Percentiles rank a stretch among this genome's conserved stretches.
Conservation (phyloP, 2,329 filamentous ascomycete genomes). For the Colletotrichum limetticola region DNA sequence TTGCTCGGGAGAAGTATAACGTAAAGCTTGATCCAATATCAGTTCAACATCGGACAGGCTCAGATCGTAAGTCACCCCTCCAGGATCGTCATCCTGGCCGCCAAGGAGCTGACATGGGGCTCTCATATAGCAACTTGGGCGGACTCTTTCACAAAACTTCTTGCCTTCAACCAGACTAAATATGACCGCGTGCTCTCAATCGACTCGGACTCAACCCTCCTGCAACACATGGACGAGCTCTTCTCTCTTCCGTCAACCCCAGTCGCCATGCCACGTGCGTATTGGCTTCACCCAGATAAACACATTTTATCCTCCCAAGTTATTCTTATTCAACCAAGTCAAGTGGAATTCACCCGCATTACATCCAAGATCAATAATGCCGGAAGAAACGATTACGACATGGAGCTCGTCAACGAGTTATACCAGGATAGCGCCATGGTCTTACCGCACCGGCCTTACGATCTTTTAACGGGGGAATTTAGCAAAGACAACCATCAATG, state of each 20-base stretch:
- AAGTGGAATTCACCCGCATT: slow-evolving; percentile 56
- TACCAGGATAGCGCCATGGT: slow-evolving; percentile 69
- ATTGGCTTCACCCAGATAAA: slow-evolving; percentile 69
- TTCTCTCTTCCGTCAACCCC: slow-evolving; percentile 70
- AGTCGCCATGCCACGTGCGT: slow-evolving; percentile 75
- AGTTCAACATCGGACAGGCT: slow-evolving; percentile 48
- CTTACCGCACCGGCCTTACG: slow-evolving; percentile 72
- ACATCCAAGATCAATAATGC: slow-evolving; percentile 38
- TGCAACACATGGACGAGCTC: slow-evolving; percentile 73
- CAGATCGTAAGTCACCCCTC: slow-evolving; percentile 46
- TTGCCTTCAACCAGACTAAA: slow-evolving; percentile 72
- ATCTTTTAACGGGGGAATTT: slow-evolving; percentile 71
- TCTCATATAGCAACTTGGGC: slow-evolving; percentile 61
- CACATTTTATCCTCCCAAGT: slow-evolving; percentile 69
- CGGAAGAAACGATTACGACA: slow-evolving; percentile 63
- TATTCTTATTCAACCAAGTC: slow-evolving; percentile 69
- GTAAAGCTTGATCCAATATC: slow-evolving; percentile 56
- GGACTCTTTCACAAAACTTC: slow-evolving; percentile 73
- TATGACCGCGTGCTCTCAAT: slow-evolving; percentile 62
- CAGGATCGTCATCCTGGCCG: too few relatives aligned
- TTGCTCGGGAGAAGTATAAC: slow-evolving; percentile 55
- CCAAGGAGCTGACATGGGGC: not conserved
- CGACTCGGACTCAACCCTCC: slow-evolving; percentile 70
- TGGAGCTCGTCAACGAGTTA: slow-evolving; percentile 74
- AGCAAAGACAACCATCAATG: slow-evolving; percentile 57